phyloP scores from a whole-genome alignment of 805 yeast species.

The Debaryomyces prosopidis region DNA sequence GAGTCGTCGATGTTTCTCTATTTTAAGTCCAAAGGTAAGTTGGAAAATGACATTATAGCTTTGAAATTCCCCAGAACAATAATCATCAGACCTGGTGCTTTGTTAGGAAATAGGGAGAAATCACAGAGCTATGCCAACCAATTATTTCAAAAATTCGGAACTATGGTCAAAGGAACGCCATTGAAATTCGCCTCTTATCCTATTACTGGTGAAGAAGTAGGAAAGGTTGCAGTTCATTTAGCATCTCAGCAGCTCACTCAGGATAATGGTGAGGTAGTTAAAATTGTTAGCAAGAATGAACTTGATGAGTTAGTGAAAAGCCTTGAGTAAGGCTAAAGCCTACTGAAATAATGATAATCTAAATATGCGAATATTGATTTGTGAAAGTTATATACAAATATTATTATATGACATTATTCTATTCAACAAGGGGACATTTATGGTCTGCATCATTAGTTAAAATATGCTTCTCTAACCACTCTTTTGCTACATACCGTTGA shows the following conservation, averaged over 20 bases:
- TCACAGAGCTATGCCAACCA: constrained; percentile 39
- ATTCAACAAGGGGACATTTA: constrained; percentile 20
- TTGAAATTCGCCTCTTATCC: constrained; percentile 32
- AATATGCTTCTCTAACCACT: constrained; percentile 40
- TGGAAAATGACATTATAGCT: constrained; percentile 65
- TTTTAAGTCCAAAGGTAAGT: constrained; percentile 67
- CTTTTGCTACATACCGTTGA: constrained; percentile 27
- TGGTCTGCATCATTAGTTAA: constrained; percentile 20
- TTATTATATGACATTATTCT: not conserved
- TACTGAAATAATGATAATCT: too few relatives aligned
- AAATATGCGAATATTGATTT: too few relatives aligned
- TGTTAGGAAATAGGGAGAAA: constrained; percentile 61
- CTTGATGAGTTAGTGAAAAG: not conserved
- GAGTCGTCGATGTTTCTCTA: constrained; percentile 60
- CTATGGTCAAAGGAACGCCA: constrained; percentile 1
- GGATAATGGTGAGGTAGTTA: constrained; percentile 19
- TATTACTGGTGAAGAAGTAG: constrained; percentile 67
- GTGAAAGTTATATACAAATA: not conserved
- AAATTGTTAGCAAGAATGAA: constrained; percentile 19
- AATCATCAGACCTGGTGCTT: constrained; percentile 74
- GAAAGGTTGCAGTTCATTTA: constrained; percentile 49
- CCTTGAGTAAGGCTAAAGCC: too few relatives aligned
- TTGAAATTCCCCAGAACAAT: constrained; percentile 71
- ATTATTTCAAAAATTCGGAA: constrained; percentile 22
- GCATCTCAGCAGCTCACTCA: constrained; percentile 23